A percentile compares a stretch with the other conserved stretches of the same genome.
These are phyloP conservation scores for Aspergillus sparsus DNA, from an alignment of 495 filamentous ascomycete species.

Conservation along the genomic window DNA sequence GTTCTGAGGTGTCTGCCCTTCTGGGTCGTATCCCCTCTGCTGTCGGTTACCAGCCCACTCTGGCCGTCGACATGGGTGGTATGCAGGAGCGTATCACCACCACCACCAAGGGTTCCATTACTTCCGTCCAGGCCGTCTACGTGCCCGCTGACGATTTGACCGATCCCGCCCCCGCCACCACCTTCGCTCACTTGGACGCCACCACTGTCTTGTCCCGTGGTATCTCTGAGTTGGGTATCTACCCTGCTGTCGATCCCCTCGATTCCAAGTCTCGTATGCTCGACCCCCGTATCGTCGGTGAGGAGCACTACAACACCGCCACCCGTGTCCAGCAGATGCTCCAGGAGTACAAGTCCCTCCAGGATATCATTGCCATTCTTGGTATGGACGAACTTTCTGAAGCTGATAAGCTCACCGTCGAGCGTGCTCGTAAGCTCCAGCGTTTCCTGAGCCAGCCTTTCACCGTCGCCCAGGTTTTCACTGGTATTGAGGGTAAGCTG, in stretches of 20 bases:
- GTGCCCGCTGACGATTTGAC: conserved; percentile 99
- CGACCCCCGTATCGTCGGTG: conserved; percentile 95
- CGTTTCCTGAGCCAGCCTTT: conserved; percentile 99
- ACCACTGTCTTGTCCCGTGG: conserved; percentile 99
- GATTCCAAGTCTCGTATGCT: conserved; percentile 99
- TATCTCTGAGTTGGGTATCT: conserved; percentile 99
- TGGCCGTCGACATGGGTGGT: conserved; percentile 99
- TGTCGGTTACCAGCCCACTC: conserved; percentile 99
- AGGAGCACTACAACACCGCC: conserved; percentile 96
- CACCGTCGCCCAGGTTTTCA: conserved; percentile 98
- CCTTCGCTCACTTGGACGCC: conserved; percentile 99
- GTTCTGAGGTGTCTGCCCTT: conserved; percentile 99
- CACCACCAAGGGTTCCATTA: conserved; percentile 99
- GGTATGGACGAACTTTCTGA: conserved; percentile 99
- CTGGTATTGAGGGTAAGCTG: conserved; percentile 95
- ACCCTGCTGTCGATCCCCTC: conserved; percentile 98
- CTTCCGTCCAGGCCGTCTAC: conserved; percentile 99
- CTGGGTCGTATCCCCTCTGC: conserved; percentile 99
- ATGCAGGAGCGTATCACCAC: conserved; percentile 99
- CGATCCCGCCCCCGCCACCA: conserved; percentile 98
- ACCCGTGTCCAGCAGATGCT: conserved; percentile 96
- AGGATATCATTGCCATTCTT: conserved; percentile 99
- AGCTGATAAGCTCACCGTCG: conserved; percentile 98
- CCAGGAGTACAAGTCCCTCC: conserved; percentile 99
- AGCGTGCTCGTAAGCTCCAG: conserved; percentile 99